Conservation (phyloP, 2,329 filamentous ascomycete species). For the Cercospora sesami region DNA sequence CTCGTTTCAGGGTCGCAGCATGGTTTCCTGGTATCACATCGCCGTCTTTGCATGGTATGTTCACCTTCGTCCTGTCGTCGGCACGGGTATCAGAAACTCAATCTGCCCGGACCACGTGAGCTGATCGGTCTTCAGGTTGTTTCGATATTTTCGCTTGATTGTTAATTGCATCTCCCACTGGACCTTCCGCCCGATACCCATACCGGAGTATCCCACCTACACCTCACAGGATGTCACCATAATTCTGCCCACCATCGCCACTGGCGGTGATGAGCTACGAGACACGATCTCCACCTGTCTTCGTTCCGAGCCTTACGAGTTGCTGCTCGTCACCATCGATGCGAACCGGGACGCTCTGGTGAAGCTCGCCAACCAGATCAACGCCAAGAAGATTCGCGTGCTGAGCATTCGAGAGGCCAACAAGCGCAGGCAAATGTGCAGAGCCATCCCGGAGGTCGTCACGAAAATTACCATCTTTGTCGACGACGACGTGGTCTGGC, state of each 20-base stretch:
- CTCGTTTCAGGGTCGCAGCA: conserved; percentile 39
- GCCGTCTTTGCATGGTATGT: conserved; percentile 39
- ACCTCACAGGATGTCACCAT: conserved; percentile 85
- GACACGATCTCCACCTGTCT: conserved; percentile 78
- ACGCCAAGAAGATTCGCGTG: conserved; percentile 67
- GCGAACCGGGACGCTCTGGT: conserved; percentile 64
- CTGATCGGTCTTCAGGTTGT: conserved; percentile 60
- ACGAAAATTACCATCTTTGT: conserved; percentile 89
- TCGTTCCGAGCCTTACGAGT: conserved; percentile 65
- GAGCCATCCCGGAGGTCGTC: conserved; percentile 79
- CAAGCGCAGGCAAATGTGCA: conserved; percentile 90
- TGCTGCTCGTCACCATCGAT: conserved; percentile 85
- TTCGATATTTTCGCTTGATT: conserved; percentile 82
- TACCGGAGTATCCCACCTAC: conserved; percentile 76
- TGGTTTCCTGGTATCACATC: conserved; percentile 39
- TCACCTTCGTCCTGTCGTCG: conserved; percentile 11
- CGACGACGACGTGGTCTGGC: conserved; percentile 95
- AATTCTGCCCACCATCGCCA: conserved; percentile 89
- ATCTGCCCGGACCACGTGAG: conserved; percentile 28
- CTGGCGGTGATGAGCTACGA: conserved; percentile 77
- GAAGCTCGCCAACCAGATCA: conserved; percentile 57
- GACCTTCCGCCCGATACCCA: conserved; percentile 80
- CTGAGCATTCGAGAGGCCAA: conserved; percentile 82
- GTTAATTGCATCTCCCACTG: conserved; percentile 85
- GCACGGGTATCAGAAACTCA: conserved; percentile 27